Base-by-base conservation (phyloP, 495 filamentous ascomycete genomes). In the Aspergillus leporis region DNA sequence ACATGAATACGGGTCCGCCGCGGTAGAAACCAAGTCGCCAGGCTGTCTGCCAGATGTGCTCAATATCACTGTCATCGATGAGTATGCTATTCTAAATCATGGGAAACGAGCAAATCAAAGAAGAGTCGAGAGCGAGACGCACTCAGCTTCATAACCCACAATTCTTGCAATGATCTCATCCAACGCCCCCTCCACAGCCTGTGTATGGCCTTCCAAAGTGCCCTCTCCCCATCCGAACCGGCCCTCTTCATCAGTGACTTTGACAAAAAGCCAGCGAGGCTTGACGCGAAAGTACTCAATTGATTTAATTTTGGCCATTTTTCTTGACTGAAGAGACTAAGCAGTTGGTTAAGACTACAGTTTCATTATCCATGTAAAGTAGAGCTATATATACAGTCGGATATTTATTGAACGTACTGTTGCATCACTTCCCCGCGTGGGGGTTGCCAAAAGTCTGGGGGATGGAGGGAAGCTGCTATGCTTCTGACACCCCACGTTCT, bases 1-100 rank as follows among this genome's bases (percentile, higher is more conserved):
- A 89, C 88, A 92, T 91, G 62, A 93, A 87, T 21, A 93, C 90
- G 0, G 90, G 88, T 1, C 90, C 90, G n/a, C 90, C 90, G 25
- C 90, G 83, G 72, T 93, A 93, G 74, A 93, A 93, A 14, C 85
- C 85, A 2, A 84, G 74, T 55, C 90, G 81, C 79, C 85, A 91
- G 22, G 81, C 79, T 28, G 77, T 78, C 66, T 93, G 90, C 90
- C 90, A 93, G 52, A 92, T 85, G 59, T 91, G 85, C 65, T 93
- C 90, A 58, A 93, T 93, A 45, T 93, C 86, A 71, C 88, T 91
- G 59, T 36, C 34, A 12, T 8, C 10, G 34, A 36, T 36, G 34
- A 36, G 34, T 36, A 36, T 14, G 10, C 4, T 36, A 12, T 14
- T 36, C 13, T 36, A 3, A 5, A 36, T 14, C 38, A 18, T n/a